Evolutionary conservation across 2,329 filamentous ascomycete genomes (phyloP), one percentile per base, ranked within the genome.

Genomic region (Colletotrichum liriopes): DNA sequence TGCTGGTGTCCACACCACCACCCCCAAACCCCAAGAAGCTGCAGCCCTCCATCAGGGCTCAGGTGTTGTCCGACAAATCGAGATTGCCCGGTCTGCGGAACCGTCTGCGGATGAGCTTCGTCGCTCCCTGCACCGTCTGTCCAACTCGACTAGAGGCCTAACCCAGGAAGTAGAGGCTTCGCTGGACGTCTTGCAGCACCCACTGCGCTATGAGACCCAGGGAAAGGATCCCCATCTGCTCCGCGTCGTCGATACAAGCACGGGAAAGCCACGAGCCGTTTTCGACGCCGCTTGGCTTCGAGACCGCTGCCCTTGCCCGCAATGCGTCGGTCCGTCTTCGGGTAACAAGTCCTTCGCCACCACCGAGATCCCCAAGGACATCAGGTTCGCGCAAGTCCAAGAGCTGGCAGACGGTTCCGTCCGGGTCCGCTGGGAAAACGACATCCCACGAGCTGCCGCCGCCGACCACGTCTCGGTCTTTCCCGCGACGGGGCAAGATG

Each of bases 311-410:
- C 78, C 81, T 45, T 92, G 90, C 75, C 68, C 79, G 0, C 76
- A 76, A 14, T 92, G 90, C 78, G 83, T 88, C 64, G 87, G 91
- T 73, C 82, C 83, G 1, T 84, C 87, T n/a, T 91, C 90, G 1
- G 89, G 89, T 55, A 89, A 92, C 73, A 89, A 90, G 78, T 87
- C 81, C 71, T 87, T 86, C 75, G 81, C 82, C 1, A 85, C 84
- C 5, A 79, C 80, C 37, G 82, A 86, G 41, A 80, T 88, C 6
- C 81, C 82, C 7, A 32, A 74, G 1, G 59, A 76, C 14, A 81
- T 86, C 37, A 61, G 73, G 16, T 78, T 86, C 26, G 71, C 75
- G 5, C 39, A 73, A 2, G 81, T 83, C 39, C 73, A 76, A 2
- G 63, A 80, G 1, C 75, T 75, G 20, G 76, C 82, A 0, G 81